Conservation (phyloP, 176 grass and related monocot genomes). For the Thalia dealbata region DNA sequence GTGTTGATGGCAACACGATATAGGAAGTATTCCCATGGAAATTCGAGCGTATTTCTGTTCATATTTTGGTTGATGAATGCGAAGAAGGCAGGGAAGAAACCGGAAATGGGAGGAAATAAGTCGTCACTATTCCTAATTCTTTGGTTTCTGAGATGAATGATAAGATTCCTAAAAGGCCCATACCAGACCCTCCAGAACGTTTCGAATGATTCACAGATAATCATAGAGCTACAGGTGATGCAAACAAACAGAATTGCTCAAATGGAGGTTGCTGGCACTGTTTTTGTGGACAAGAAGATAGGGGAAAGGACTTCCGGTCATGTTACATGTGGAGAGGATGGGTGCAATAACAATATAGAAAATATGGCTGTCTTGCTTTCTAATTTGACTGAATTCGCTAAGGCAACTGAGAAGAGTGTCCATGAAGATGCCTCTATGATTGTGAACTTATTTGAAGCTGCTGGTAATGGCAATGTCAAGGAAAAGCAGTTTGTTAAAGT, state of each 20-base stretch:
- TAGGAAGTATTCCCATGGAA: not conserved
- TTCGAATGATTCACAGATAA: constrained; percentile 18
- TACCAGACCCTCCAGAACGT: constrained; percentile 24
- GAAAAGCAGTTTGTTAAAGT: not conserved
- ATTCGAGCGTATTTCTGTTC: not conserved
- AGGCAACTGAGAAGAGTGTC: not conserved
- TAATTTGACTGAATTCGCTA: not conserved
- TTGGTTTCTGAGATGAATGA: constrained; percentile 31
- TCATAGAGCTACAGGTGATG: constrained; percentile 14
- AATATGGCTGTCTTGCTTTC: not conserved
- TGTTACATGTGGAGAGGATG: not conserved
- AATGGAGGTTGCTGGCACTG: constrained; percentile 47
- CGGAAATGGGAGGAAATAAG: constrained; percentile 22
- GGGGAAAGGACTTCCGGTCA: constrained; percentile 29
- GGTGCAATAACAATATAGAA: not conserved
- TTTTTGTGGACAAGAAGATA: constrained; percentile 40
- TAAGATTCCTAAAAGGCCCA: constrained; percentile 25
- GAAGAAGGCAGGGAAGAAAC: constrained; percentile 45
- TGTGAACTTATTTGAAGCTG: constrained; percentile 27
- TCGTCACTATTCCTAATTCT: constrained; percentile 33
- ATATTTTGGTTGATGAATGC: constrained; percentile 15
- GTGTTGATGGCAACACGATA: not conserved
- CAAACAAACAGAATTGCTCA: constrained; percentile 14
- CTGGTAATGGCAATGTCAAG: not conserved
- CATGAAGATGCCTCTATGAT: not conserved